These are phyloP conservation scores for Aspergillus spinulosporus DNA, from an alignment of 2,329 filamentous ascomycete species.

Conservation along the genomic window DNA sequence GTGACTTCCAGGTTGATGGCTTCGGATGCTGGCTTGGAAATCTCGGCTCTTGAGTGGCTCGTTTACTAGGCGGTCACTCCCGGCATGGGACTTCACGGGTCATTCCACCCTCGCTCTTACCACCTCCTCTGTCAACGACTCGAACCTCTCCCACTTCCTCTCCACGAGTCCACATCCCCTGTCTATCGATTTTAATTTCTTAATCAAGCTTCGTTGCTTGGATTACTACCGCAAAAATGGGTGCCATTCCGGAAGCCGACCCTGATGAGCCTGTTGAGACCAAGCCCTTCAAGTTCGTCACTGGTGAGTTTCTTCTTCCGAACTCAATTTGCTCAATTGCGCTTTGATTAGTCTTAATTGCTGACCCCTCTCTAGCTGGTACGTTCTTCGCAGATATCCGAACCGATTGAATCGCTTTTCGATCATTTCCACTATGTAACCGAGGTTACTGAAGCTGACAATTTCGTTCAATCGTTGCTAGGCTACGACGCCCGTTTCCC, in stretches of 20 bases:
- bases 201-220: slow-evolving; percentile 20
- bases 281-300: slow-evolving; percentile 99
- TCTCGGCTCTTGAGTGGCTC: slow-evolving; percentile 37
- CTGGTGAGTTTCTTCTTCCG: slow-evolving; percentile 65
- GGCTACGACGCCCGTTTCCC: slow-evolving; percentile 99
- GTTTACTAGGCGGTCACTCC: slow-evolving; percentile 41
- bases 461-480: slow-evolving; percentile 39
- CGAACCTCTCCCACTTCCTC: slow-evolving; percentile 22
- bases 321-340: slow-evolving; percentile 21
- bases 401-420: slow-evolving; percentile 17
- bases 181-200: background rate
- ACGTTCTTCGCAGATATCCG: slow-evolving; percentile 31
- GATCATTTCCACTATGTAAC: slow-evolving; percentile 12
- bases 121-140: slow-evolving; percentile 25
- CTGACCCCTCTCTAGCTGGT: slow-evolving; percentile 52
- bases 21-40: slow-evolving; percentile 37
- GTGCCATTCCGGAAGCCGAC: slow-evolving; percentile 65
- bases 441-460: slow-evolving; percentile 11
- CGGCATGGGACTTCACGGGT: slow-evolving; percentile 38
- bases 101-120: slow-evolving; percentile 28
- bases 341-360: slow-evolving; percentile 35
- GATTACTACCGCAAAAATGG: slow-evolving; percentile 66
- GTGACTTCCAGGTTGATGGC: slow-evolving; percentile 17
- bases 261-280: slow-evolving; percentile 78
- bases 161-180: slow-evolving; percentile 11